Conservation (phyloP, 2,329 filamentous ascomycete species). For the Rhynchosporium agropyri region DNA sequence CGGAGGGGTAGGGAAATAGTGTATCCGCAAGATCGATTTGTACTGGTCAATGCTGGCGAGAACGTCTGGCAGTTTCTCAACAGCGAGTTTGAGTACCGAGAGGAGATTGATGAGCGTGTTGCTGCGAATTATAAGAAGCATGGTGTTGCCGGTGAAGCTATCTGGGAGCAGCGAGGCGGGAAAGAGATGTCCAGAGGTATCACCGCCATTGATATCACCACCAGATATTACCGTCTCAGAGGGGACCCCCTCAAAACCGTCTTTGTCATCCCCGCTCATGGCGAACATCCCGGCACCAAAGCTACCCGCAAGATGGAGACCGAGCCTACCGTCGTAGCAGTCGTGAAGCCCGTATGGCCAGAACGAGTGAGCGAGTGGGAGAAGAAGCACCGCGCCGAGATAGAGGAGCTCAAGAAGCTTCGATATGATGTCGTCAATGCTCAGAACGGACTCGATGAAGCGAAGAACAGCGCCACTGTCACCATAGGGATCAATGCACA, state of each 20-base stretch:
- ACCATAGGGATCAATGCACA: not conserved
- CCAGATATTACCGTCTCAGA: conserved; percentile 56
- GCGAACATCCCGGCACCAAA: conserved; percentile 49
- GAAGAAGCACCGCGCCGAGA: conserved; percentile 30
- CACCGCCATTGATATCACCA: conserved; percentile 52
- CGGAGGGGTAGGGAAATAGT: conserved; percentile 52
- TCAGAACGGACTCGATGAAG: not conserved
- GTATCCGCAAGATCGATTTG: conserved; percentile 57
- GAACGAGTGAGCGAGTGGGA: conserved; percentile 38
- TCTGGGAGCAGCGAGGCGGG: conserved; percentile 29
- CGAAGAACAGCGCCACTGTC: conserved; percentile 4
- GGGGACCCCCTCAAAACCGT: conserved; percentile 48
- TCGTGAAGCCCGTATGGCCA: conserved; percentile 40
- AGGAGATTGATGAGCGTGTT: conserved; percentile 45
- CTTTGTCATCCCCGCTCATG: conserved; percentile 56
- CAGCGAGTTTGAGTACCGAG: conserved; percentile 46
- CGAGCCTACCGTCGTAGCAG: conserved; percentile 46
- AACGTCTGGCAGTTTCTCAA: conserved; percentile 54
- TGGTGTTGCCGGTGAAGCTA: conserved; percentile 48
- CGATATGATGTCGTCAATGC: conserved; percentile 11
- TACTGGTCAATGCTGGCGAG: conserved; percentile 58
- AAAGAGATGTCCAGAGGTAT: conserved; percentile 45
- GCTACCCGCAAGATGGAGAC: conserved; percentile 51
- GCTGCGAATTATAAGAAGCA: conserved; percentile 43
- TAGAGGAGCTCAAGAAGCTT: conserved; percentile 27